phyloP scores from a whole-genome alignment of 257 asterid species.

The Craterostigma plantagineum region DNA sequence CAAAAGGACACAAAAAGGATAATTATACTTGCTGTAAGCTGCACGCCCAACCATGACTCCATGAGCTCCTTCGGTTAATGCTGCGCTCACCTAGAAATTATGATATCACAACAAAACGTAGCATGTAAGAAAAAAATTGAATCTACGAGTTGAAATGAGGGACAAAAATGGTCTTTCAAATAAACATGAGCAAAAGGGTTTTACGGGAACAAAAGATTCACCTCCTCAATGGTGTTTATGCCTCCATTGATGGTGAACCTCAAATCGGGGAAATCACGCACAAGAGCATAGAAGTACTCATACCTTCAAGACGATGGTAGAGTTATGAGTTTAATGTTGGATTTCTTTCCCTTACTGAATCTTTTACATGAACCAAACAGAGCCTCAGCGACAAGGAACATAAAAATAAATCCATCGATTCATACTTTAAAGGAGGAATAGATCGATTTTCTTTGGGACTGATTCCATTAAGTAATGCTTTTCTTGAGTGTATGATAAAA shows the following conservation, averaged over 20 bases:
- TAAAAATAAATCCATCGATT: constrained; percentile 2
- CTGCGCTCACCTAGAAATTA: constrained; percentile 46
- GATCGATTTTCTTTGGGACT: constrained; percentile 83
- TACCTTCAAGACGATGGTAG: constrained; percentile 34
- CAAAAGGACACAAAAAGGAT: no score
- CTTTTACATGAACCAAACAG: not conserved
- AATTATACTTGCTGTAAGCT: constrained; percentile 52
- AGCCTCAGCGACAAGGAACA: not conserved
- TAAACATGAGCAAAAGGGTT: no score
- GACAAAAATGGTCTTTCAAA: no score
- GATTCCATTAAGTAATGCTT: constrained; percentile 90
- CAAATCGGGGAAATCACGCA: constrained; percentile 91
- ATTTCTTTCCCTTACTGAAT: no score
- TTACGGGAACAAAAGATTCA: constrained; percentile 17
- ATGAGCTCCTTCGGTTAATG: constrained; percentile 72
- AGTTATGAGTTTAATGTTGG: constrained; percentile 3
- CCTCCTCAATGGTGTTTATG: constrained; percentile 74
- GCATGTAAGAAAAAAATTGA: not conserved
- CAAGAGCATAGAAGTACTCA: constrained; percentile 85
- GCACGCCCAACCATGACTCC: constrained; percentile 96
- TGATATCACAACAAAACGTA: constrained; percentile 3
- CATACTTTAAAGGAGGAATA: constrained; percentile 85
- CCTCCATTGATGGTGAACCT: constrained; percentile 93
- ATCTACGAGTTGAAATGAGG: no score
- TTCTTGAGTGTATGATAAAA: constrained; percentile 83